Percentiles rank a stretch among this genome's conserved stretches.
phyloP scores from a whole-genome alignment of 768 basidiomycete genomes.

The Auricularia sp. region DNA sequence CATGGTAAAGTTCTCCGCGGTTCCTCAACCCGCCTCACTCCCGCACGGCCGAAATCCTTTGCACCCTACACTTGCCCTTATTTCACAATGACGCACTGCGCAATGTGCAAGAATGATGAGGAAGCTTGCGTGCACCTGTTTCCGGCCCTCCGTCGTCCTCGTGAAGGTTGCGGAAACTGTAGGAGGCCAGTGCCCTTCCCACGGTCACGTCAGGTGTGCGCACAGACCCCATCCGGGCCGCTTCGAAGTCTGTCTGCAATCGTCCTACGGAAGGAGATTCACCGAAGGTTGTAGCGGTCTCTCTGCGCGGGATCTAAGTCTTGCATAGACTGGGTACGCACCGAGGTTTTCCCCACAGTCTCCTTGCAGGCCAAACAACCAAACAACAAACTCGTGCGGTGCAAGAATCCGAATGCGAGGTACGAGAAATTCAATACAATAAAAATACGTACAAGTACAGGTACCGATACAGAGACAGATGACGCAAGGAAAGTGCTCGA shows the following conservation, averaged over 20 bases:
- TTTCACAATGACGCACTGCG: no score
- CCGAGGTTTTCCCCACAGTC: no score
- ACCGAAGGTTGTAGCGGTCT: not conserved
- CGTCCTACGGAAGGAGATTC: not conserved
- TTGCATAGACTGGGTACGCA: no score
- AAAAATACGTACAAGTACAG: not conserved
- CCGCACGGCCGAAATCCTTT: no score
- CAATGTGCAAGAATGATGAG: no score
- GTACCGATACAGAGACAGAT: not conserved
- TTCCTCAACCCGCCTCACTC: no score
- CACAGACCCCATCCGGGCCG: not conserved
- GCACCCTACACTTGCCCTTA: no score
- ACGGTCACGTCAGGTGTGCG: not conserved
- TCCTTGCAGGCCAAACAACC: no score
- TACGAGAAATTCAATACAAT: not conserved
- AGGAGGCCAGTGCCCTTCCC: not conserved
- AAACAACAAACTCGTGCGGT: not conserved
- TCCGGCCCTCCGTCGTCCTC: no score
- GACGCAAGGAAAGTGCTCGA: not conserved
- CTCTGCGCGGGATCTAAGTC: not conserved
- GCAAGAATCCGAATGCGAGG: not conserved
- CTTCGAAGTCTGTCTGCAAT: not conserved
- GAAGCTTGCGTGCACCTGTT: no score
- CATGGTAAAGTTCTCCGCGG: no score
- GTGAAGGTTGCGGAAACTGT: not conserved